Percentiles rank a stretch among this genome's conserved stretches.
These are phyloP conservation scores for Citrus inodora DNA, from an alignment of 345 rosid species.

Conservation along the genomic window DNA sequence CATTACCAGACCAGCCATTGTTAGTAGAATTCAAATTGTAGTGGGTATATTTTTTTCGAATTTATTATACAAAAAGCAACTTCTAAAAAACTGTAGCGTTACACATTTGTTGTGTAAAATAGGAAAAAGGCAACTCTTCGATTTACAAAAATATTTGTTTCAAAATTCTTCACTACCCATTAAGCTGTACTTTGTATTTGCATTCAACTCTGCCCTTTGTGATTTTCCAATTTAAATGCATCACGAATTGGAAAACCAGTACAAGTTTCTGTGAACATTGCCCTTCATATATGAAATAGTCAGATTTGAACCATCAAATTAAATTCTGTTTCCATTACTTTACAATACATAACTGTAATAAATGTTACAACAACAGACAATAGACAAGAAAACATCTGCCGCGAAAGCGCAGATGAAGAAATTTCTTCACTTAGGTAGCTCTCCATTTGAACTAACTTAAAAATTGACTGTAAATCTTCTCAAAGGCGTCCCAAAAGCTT, in stretches of 20 bases:
- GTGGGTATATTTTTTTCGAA: too few species aligned
- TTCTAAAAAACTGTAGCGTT: too few species aligned
- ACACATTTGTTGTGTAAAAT: too few species aligned
- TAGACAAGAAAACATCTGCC: not conserved
- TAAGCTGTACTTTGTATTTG: not conserved
- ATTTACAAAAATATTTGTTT: not conserved
- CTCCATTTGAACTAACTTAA: too few species aligned
- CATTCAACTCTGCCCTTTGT: not conserved
- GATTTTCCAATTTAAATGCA: not conserved
- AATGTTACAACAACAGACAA: not conserved
- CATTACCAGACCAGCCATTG: too few species aligned
- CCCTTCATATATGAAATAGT: not conserved
- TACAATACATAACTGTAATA: not conserved
- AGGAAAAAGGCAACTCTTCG: too few species aligned
- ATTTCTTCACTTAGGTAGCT: not conserved
- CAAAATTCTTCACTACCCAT: not conserved
- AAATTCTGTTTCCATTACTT: not conserved
- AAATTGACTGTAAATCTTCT: not conserved
- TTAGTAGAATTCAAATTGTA: too few species aligned
- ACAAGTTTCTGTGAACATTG: not conserved
- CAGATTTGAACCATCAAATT: not conserved
- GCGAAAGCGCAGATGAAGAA: not conserved
- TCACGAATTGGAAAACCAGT: not conserved
- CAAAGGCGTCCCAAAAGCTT: not conserved
- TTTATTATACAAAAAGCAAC: too few species aligned